Base-by-base conservation (phyloP, 2,329 filamentous ascomycete species). In the Fusarium humuli region DNA sequence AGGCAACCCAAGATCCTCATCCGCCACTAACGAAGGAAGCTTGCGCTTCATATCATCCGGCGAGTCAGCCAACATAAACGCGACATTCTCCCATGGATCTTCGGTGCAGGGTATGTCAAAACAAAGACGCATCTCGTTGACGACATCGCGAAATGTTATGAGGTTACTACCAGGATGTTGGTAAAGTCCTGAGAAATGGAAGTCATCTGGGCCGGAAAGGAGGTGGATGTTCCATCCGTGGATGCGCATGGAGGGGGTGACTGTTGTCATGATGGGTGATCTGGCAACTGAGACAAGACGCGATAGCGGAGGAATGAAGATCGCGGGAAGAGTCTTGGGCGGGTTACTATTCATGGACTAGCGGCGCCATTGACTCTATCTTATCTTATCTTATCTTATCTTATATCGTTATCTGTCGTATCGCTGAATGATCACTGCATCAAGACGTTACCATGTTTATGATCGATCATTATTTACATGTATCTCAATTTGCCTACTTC, bases 121-220 rank as follows among this genome's bases (percentile, higher is more conserved):
- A 42, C 59, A 67, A 8, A 69, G 65, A 22, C 65, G 54, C 22
- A 72, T 46, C 54, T 72, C 65, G n/a, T 69, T 30, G 16, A 66
- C 27, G 29, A 69, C 37, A n/a, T 71, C 42, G 37, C 53, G 57
- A 55, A 69, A 71, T 5, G 65, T 63, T 30, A 72, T 16, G 6
- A 62, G 50, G 10, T n/a, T 22, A 44, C 47, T 61, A 3, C 45
- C 56, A 2, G 30, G 47, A 22, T 25, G 30, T 25, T 64, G 41
- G 23, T 53, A 67, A 3, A 64, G 6, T 1, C 66, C 66, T 9
- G 49, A 45, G 7, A 69, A 67, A 11, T 59, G 48, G 4, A 37
- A 45, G 7, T 42, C 40, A 10, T 34, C 40, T 0, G 16, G 10
- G 0, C 14, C 37, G 12, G 29, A 29, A 2, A 59, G 7, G 2